A percentile compares a stretch with the other conserved stretches of the same genome.
Evolutionary conservation across 495 filamentous ascomycete species (phyloP).

Genomic region (Penicillium soppii): DNA sequence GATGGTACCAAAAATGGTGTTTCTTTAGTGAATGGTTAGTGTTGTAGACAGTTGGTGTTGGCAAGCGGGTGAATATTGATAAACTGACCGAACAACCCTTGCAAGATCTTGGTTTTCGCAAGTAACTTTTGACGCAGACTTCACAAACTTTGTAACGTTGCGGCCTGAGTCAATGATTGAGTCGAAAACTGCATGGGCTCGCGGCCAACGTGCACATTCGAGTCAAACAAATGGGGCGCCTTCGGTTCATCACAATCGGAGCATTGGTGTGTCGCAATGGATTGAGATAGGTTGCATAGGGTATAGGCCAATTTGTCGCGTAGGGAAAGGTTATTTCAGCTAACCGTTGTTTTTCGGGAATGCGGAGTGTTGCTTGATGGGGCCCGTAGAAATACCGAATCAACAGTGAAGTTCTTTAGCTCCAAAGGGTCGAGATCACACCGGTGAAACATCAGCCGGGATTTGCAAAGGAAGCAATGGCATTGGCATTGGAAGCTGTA

Average conservation of each 20-base stretch:
- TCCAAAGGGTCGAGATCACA: not conserved
- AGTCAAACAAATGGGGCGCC: not conserved
- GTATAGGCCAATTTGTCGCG: not conserved
- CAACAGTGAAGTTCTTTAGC: not conserved
- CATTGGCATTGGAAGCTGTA: slow-evolving; percentile 8
- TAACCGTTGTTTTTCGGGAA: not conserved
- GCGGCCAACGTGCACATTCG: not conserved
- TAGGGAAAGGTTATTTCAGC: not conserved
- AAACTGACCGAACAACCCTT: not conserved
- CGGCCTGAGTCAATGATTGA: not conserved
- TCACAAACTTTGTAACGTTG: not conserved
- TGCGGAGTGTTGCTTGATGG: slow-evolving; percentile 1
- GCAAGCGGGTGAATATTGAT: not conserved
- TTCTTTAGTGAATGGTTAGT: not conserved
- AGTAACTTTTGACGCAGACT: not conserved
- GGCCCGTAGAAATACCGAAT: not conserved
- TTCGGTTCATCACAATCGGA: not conserved
- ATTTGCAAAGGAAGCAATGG: not conserved
- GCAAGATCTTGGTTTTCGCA: not conserved
- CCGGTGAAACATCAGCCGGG: not conserved
- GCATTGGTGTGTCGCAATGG: not conserved
- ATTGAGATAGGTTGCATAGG: not conserved
- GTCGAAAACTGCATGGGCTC: too few species aligned
- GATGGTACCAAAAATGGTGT: not conserved
- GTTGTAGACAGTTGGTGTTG: not conserved